Evolutionary conservation across 1,284 basidiomycete genomes (phyloP).

Genomic region (Ceratobasidium sp.): DNA sequence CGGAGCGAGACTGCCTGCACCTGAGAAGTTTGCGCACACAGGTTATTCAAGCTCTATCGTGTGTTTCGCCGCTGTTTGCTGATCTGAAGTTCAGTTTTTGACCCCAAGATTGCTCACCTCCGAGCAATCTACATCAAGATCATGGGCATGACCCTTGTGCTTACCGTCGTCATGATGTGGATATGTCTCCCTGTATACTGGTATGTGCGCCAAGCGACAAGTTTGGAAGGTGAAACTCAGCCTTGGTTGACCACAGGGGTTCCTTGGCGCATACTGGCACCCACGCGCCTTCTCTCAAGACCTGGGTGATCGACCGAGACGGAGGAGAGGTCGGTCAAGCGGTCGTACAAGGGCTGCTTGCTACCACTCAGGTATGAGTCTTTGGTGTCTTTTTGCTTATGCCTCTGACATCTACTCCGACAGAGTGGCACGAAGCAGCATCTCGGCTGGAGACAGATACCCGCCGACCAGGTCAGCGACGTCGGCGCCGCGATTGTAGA

Average conservation of each 20-base stretch:
- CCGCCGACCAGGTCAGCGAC: slow-evolving; percentile 52
- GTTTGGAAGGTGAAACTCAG: not conserved
- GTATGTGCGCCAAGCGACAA: not conserved
- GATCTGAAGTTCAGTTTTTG: slow-evolving; percentile 37
- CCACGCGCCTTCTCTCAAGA: slow-evolving; percentile 55
- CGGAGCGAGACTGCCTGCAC: slow-evolving; percentile 24
- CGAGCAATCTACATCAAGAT: slow-evolving; percentile 47
- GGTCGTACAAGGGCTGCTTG: slow-evolving; percentile 54
- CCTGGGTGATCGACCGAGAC: slow-evolving; percentile 64
- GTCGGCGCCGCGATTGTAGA: slow-evolving; percentile 55
- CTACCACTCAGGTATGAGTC: slow-evolving; percentile 50
- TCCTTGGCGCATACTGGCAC: slow-evolving; percentile 43
- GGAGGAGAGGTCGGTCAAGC: slow-evolving; percentile 59
- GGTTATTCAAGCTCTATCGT: not conserved
- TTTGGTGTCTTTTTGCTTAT: not conserved
- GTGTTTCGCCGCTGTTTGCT: not conserved
- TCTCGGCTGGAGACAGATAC: slow-evolving; percentile 56
- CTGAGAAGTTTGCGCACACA: slow-evolving; percentile 39
- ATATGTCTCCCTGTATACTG: slow-evolving; percentile 25
- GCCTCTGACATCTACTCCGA: not conserved
- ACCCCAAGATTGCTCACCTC: slow-evolving; percentile 45
- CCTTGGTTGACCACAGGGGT: slow-evolving; percentile 33
- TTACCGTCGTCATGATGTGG: slow-evolving; percentile 48
- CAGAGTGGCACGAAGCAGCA: slow-evolving; percentile 52
- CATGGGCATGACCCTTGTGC: slow-evolving; percentile 37